Conservation (phyloP, 352 stramenopile species). For the Blastocystis sp. region DNA sequence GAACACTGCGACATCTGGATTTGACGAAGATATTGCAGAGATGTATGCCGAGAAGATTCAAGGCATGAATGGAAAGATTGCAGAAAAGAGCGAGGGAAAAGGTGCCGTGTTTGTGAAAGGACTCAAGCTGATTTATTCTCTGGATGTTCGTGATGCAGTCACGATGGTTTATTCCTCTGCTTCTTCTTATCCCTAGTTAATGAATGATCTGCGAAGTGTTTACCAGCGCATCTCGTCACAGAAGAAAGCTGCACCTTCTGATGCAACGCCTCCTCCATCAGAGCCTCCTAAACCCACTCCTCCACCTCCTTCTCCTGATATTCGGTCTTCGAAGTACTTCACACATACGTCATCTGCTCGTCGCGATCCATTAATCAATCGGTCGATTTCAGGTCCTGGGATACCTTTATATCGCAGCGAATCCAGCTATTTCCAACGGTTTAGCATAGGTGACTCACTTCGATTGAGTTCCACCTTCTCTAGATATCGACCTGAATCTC, state of each 20-base stretch:
- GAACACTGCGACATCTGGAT: slow-evolving; percentile 2
- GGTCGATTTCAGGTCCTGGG: background rate
- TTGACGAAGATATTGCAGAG: slow-evolving; percentile 45
- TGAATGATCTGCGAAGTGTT: background rate
- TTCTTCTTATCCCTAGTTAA: background rate
- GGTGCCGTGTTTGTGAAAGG: slow-evolving; percentile 37
- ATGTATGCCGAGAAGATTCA: slow-evolving; percentile 50
- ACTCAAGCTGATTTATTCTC: slow-evolving; percentile 28
- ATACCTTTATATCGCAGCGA: background rate
- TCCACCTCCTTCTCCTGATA: background rate
- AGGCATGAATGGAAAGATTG: background rate
- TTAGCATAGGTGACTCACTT: background rate
- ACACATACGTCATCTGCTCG: background rate
- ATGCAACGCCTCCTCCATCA: background rate
- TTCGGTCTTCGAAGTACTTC: background rate
- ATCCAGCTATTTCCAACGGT: slow-evolving; percentile 38
- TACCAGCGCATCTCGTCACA: background rate
- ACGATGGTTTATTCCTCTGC: background rate
- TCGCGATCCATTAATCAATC: background rate
- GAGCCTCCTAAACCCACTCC: background rate
- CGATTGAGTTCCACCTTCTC: background rate
- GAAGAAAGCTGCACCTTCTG: background rate
- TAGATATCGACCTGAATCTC: background rate
- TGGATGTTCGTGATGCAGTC: slow-evolving; percentile 26
- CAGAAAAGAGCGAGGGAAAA: slow-evolving; percentile 45